A percentile compares a stretch with the other conserved stretches of the same genome.
phyloP scores from a whole-genome alignment of 148 eudicot genomes.

The Cornus controversa region DNA sequence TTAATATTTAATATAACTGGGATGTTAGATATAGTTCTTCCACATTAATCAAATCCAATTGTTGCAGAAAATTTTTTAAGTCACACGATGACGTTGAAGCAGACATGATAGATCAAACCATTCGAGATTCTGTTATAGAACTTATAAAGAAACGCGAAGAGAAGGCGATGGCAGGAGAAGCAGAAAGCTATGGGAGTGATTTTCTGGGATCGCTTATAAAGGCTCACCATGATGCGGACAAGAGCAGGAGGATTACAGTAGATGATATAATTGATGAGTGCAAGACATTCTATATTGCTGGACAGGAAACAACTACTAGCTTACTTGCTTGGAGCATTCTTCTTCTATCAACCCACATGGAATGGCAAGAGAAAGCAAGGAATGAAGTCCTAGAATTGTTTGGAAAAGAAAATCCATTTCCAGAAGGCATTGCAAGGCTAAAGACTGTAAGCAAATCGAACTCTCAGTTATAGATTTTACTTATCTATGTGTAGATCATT shows the following conservation, averaged over 20 bases:
- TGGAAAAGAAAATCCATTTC: slow-evolving; percentile 17
- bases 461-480: background rate
- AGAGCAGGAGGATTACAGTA: background rate
- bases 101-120: slow-evolving; percentile 6
- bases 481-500: no score
- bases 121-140: background rate
- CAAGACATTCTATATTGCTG: slow-evolving; percentile 14
- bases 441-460: slow-evolving; percentile 14
- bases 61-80: background rate
- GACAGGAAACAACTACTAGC: slow-evolving; percentile 12
- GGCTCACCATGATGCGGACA: background rate
- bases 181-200: slow-evolving; percentile 6
- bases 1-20: no score
- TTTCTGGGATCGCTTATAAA: slow-evolving; percentile 22
- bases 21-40: no score
- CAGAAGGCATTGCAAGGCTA: slow-evolving; percentile 23
- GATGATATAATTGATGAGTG: slow-evolving; percentile 13
- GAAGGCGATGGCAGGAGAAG: background rate
- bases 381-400: slow-evolving; percentile 19
- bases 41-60: background rate
- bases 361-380: slow-evolving; percentile 35
- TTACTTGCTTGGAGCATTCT: background rate
- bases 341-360: slow-evolving; percentile 19
- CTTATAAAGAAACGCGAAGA: slow-evolving; percentile 3
- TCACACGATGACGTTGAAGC: slow-evolving; percentile 4